Percentiles rank a stretch among this genome's conserved stretches.
Evolutionary conservation across 345 rosid species (phyloP).

Genomic region (Geranium brycei): DNA sequence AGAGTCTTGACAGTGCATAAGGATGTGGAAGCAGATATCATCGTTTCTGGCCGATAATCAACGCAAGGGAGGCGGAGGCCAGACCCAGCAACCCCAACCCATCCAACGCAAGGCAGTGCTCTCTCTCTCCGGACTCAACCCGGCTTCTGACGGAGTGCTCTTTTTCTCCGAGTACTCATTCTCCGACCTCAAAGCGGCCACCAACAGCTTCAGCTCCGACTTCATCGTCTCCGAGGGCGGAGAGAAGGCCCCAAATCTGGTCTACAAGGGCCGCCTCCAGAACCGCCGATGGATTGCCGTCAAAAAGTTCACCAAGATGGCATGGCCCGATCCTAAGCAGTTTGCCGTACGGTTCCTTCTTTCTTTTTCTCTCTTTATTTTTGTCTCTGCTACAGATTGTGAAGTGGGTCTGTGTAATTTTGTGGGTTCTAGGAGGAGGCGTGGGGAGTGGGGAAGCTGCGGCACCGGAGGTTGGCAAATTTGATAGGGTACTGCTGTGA

Average conservation of each 20-base stretch:
- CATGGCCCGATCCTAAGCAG: slow-evolving; percentile 41
- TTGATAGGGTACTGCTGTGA: slow-evolving; percentile 96
- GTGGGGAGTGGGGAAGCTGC: slow-evolving; percentile 74
- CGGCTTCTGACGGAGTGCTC: slow-evolving; percentile 17
- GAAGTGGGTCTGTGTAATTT: slow-evolving; percentile 12
- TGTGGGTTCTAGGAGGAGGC: slow-evolving; percentile 63
- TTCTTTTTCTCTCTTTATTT: neutral
- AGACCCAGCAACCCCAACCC: slow-evolving; percentile 12
- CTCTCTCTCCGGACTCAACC: slow-evolving; percentile 23
- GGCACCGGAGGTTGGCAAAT: slow-evolving; percentile 73
- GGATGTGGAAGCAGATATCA: slow-evolving; percentile 15
- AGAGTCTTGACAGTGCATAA: neutral
- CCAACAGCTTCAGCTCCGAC: slow-evolving; percentile 26
- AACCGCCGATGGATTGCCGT: slow-evolving; percentile 22
- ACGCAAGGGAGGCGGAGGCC: slow-evolving; percentile 28
- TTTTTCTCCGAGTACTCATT: slow-evolving; percentile 33
- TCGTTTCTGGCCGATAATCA: slow-evolving; percentile 31
- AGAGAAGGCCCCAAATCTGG: slow-evolving; percentile 35
- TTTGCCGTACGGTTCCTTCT: slow-evolving; percentile 15
- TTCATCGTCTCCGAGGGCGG: slow-evolving; percentile 37
- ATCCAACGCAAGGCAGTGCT: slow-evolving; percentile 17
- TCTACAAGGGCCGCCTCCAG: slow-evolving; percentile 24
- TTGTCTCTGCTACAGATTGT: neutral
- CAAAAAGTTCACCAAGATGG: slow-evolving; percentile 27
- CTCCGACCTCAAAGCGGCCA: slow-evolving; percentile 29